phyloP scores from a whole-genome alignment of 306 rosid species.

The Echinosophora koreensis region DNA sequence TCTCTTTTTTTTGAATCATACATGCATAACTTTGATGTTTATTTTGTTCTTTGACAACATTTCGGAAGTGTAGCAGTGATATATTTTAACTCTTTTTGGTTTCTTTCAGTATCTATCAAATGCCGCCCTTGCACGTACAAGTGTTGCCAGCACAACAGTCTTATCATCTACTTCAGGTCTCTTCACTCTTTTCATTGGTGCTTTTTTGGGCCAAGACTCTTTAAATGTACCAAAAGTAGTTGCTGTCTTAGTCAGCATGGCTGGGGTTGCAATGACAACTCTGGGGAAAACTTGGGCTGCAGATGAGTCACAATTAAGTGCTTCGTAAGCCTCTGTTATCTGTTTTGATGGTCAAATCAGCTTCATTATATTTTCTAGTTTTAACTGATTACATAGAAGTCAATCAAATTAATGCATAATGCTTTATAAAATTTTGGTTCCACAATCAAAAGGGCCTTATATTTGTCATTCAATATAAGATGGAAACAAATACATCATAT shows the following conservation, averaged over 20 bases:
- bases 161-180: slow-evolving; percentile 98
- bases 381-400: slow-evolving; percentile 21
- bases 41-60: slow-evolving; percentile 27
- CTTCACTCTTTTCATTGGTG: slow-evolving; percentile 95
- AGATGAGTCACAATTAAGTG: slow-evolving; percentile 66
- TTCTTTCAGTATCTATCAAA: slow-evolving; percentile 89
- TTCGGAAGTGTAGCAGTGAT: slow-evolving; percentile 15
- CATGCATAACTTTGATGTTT: slow-evolving; percentile 10
- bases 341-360: slow-evolving; percentile 27
- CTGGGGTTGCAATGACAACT: slow-evolving; percentile 96
- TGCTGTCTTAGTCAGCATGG: slow-evolving; percentile 95
- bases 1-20: background rate
- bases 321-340: slow-evolving; percentile 64
- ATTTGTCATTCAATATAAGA: background rate
- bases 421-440: slow-evolving; percentile 16
- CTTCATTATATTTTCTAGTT: slow-evolving; percentile 15
- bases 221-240: slow-evolving; percentile 80
- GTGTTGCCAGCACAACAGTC: slow-evolving; percentile 98
- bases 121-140: slow-evolving; percentile 98
- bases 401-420: slow-evolving; percentile 1
- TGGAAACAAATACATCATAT: background rate
- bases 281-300: slow-evolving; percentile 96
- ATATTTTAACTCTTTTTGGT: background rate
- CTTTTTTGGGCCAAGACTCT: slow-evolving; percentile 85
- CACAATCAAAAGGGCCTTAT: slow-evolving; percentile 14